A percentile compares a stretch with the other conserved stretches of the same genome.
Evolutionary conservation across 2,329 filamentous ascomycete genomes (phyloP).

Genomic region (Aspergillus aculeatinus): DNA sequence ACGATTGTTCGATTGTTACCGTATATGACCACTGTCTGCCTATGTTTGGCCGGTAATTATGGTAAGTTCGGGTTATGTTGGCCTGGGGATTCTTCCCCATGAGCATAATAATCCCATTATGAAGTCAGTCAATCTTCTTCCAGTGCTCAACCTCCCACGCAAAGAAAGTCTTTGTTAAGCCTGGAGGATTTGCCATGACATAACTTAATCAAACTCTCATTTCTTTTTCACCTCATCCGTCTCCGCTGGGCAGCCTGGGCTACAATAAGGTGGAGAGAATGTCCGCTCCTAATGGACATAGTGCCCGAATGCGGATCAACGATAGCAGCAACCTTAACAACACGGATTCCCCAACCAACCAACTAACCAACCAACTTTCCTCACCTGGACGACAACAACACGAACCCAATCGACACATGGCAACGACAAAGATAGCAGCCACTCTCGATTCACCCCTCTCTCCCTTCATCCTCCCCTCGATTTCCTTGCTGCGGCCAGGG

Average conservation of each 20-base stretch:
- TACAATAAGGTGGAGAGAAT: not conserved
- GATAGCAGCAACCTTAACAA: not conserved
- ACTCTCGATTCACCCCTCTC: not conserved
- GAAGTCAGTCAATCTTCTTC: not conserved
- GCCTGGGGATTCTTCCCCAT: not conserved
- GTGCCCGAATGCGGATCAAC: not conserved
- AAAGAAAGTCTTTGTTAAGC: not conserved
- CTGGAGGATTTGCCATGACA: not conserved
- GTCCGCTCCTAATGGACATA: not conserved
- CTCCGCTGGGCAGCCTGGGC: not conserved
- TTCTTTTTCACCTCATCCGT: not conserved
- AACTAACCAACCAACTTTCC: not conserved
- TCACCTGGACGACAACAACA: conserved; percentile 7
- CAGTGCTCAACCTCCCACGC: not conserved
- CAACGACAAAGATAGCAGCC: conserved; percentile 8
- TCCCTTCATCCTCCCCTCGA: not conserved
- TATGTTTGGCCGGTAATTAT: too few species aligned
- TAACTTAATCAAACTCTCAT: not conserved
- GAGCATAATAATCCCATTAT: not conserved
- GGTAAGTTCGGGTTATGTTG: not conserved
- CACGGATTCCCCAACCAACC: not conserved
- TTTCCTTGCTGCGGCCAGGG: conserved; percentile 6
- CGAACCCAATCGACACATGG: conserved; percentile 5
- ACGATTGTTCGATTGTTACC: too few species aligned
- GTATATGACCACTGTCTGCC: too few species aligned